Percentiles rank a stretch among this genome's conserved stretches.
Evolutionary conservation across 2,329 filamentous ascomycete genomes (phyloP).

Genomic region (Ambrosiella xylebori): DNA sequence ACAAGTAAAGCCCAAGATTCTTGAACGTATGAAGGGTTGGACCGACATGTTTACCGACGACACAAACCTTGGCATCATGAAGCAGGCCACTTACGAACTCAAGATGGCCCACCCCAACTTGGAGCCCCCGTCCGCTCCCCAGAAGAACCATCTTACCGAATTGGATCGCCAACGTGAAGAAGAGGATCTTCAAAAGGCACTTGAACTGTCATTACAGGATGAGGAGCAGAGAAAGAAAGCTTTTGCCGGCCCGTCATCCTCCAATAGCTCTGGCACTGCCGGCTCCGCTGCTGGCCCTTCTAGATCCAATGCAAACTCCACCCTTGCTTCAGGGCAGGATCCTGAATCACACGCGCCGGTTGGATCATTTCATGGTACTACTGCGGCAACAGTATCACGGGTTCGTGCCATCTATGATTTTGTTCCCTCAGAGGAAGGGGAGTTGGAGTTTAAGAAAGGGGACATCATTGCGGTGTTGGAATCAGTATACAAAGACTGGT

Average conservation of each 20-base stretch:
- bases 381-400: conserved; percentile 86
- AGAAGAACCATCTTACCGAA: conserved; percentile 82
- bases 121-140: conserved; percentile 79
- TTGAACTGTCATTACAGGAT: conserved; percentile 83
- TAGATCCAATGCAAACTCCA: not conserved
- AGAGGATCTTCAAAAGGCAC: conserved; percentile 88
- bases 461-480: conserved; percentile 95
- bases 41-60: conserved; percentile 83
- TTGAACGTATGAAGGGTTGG: conserved; percentile 95
- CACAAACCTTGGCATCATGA: conserved; percentile 91
- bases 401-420: conserved; percentile 93
- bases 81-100: conserved; percentile 76
- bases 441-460: conserved; percentile 89
- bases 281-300: conserved; percentile 20
- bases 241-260: conserved; percentile 20
- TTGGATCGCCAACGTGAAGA: conserved; percentile 87
- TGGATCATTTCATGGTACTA: conserved; percentile 54
- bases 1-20: conserved; percentile 91
- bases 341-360: conserved; percentile 33
- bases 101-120: conserved; percentile 75
- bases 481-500: conserved; percentile 99
- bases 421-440: conserved; percentile 78
- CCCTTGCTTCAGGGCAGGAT: not conserved
- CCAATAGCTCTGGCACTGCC: conserved; percentile 14
- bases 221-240: conserved; percentile 45